Evolutionary conservation across 108 stramenopile species (phyloP), one percentile per base, ranked within the genome.

Genomic region (Licmophora abbreviata): DNA sequence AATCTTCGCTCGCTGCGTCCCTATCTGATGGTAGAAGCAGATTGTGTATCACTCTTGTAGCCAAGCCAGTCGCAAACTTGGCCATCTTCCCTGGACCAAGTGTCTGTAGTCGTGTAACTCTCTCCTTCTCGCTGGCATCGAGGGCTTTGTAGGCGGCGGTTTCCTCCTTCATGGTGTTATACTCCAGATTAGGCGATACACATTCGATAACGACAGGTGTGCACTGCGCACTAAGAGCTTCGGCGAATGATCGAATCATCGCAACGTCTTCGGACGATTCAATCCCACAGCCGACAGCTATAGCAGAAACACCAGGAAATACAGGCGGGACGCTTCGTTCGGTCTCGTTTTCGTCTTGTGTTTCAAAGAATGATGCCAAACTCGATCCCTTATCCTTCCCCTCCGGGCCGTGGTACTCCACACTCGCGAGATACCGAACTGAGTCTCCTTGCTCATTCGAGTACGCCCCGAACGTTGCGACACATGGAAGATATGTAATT

Each of bases 31-130:
- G 23, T 1, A 12, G 23, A 40, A 15, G 5, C 18, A 40, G 15
- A 4, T 20, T 18, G 2, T 40, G 3, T 2, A 73, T 52, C 31
- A 42, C 56, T 23, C 26, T 33, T 52, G 26, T 8, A 21, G 70
- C 73, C 44, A 72, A 29, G 12, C 44, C 20, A 34, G 32, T 17
- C 12, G 61, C 61, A 59, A 79, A 79, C 28, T 63, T 68, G 3
- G 74, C 80, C 87, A 89, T 89, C 63, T 85, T 89, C 6, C 69
- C 73, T 17, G 83, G 81, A 18, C 87, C 87, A 38, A 89, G 66
- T 9, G 73, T 67, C 22, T 65, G 63, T 2, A 59, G 59, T 4
- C 18, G 8, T 0, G 54, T 40, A 10, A 49, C 66, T 63, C 67
- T 56, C 22, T 55, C 54, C 53, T 78, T 84, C 38, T 52, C 76